phyloP scores from a whole-genome alignment of 441 rosid genomes.

The Adansonia grandidieri region DNA sequence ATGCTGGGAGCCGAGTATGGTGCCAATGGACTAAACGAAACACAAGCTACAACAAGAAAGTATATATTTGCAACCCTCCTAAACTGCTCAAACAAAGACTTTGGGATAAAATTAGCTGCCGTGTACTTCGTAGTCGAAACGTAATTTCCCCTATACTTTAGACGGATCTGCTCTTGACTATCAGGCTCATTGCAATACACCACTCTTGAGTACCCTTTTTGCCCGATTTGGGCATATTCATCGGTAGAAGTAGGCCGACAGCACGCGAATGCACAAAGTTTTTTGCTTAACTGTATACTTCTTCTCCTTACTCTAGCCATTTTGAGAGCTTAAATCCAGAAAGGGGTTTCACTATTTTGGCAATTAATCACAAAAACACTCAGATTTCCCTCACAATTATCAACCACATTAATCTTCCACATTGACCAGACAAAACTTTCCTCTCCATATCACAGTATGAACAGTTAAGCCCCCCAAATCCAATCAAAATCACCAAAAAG shows the following conservation, averaged over 20 bases:
- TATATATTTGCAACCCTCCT: conserved; percentile 93
- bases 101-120: conserved; percentile 77
- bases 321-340: conserved; percentile 21
- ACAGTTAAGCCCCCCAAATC: conserved; percentile 7
- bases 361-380: conserved; percentile 21
- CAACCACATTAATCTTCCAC: conserved; percentile 27
- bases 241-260: conserved; percentile 42
- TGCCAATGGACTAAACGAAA: conserved; percentile 76
- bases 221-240: conserved; percentile 60
- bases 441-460: conserved; percentile 14
- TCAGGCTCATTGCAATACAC: conserved; percentile 90
- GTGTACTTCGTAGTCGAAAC: conserved; percentile 93
- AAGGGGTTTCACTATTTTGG: conserved; percentile 14
- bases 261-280: conserved; percentile 61
- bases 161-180: conserved; percentile 56
- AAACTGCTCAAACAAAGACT: conserved; percentile 98
- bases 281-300: conserved; percentile 44
- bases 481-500: conserved; percentile 25
- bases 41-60: conserved; percentile 76
- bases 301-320: conserved; percentile 50
- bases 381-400: conserved; percentile 24
- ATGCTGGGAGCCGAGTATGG: conserved; percentile 79
- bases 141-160: conserved; percentile 70
- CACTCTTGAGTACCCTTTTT: conserved; percentile 75
- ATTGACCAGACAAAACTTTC: conserved; percentile 14